A percentile compares a stretch with the other conserved stretches of the same genome.
Conservation (phyloP, 164 flowering plant species). For the Nymphaea colorata region DNA sequence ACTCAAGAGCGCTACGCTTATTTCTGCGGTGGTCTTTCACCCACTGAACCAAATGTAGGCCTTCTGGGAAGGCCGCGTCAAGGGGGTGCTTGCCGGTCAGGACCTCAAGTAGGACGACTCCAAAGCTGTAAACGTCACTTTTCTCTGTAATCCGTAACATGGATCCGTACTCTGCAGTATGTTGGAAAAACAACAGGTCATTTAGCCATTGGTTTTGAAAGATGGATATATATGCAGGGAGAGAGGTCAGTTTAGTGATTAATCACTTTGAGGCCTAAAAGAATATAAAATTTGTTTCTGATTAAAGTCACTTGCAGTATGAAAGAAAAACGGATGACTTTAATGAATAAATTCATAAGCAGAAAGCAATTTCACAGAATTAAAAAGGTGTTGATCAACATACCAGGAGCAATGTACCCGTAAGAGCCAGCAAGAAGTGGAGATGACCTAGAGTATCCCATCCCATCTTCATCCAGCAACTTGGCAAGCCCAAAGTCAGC, state of each 20-base stretch:
- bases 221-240: too few relatives aligned
- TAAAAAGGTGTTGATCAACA: not conserved
- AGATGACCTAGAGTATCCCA: constrained; percentile 15
- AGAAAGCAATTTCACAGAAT: too few relatives aligned
- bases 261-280: not conserved
- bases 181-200: not conserved
- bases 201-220: too few relatives aligned
- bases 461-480: constrained; percentile 24
- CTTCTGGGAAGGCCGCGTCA: constrained; percentile 82
- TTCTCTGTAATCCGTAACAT: constrained; percentile 67
- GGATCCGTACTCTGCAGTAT: constrained; percentile 64
- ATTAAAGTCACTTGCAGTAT: too few relatives aligned
- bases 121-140: constrained; percentile 91
- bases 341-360: too few relatives aligned
- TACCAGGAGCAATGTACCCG: constrained; percentile 99
- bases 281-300: too few relatives aligned
- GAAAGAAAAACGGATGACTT: too few relatives aligned
- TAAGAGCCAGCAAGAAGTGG: constrained; percentile 86
- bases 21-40: constrained; percentile 46
- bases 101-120: constrained; percentile 79
- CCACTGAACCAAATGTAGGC: constrained; percentile 78
- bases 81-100: constrained; percentile 87
- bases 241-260: not conserved
- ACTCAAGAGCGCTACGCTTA: constrained; percentile 25
- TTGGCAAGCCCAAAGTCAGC: constrained; percentile 93